Percentiles rank a stretch among this genome's conserved stretches.
Evolutionary conservation across 2,329 filamentous ascomycete species (phyloP).

Genomic region (Mollisia scopiformis): DNA sequence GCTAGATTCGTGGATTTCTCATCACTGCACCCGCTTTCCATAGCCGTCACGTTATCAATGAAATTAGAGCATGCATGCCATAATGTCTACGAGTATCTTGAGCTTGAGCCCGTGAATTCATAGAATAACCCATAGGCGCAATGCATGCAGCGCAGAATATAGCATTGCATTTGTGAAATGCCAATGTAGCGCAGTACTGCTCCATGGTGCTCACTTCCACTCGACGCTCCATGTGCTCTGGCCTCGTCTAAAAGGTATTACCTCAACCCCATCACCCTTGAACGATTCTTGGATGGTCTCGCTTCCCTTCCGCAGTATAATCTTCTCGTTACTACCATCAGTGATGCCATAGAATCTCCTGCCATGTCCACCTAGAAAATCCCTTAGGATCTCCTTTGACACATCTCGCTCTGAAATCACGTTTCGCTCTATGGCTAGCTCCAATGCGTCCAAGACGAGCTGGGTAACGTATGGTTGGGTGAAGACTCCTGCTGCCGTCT

Average conservation of each 20-base stretch:
- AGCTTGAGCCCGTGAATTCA: too few species aligned
- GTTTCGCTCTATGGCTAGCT: slow-evolving; percentile 60
- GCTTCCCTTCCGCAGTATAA: slow-evolving; percentile 22
- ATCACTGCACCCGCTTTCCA: background rate
- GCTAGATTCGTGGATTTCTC: background rate
- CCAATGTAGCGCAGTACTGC: too few species aligned
- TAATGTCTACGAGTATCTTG: too few species aligned
- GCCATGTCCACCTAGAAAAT: slow-evolving; percentile 55
- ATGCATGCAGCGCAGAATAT: too few species aligned
- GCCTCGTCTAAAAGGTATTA: slow-evolving; percentile 27
- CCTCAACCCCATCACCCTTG: slow-evolving; percentile 56
- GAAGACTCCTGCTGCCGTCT: slow-evolving; percentile 70
- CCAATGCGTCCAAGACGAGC: slow-evolving; percentile 63
- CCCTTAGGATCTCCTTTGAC: slow-evolving; percentile 54
- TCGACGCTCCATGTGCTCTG: slow-evolving; percentile 46
- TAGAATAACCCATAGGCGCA: too few species aligned
- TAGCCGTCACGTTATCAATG: background rate
- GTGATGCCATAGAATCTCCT: slow-evolving; percentile 51
- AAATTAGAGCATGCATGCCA: background rate
- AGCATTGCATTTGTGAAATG: too few species aligned
- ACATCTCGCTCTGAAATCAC: slow-evolving; percentile 52
- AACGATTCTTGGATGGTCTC: slow-evolving; percentile 47
- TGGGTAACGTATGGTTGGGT: slow-evolving; percentile 73
- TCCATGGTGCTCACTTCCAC: slow-evolving; percentile 43
- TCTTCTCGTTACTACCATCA: slow-evolving; percentile 12